Base-by-base conservation (phyloP, 148 eudicot genomes). In the Persicaria tinctoria region DNA sequence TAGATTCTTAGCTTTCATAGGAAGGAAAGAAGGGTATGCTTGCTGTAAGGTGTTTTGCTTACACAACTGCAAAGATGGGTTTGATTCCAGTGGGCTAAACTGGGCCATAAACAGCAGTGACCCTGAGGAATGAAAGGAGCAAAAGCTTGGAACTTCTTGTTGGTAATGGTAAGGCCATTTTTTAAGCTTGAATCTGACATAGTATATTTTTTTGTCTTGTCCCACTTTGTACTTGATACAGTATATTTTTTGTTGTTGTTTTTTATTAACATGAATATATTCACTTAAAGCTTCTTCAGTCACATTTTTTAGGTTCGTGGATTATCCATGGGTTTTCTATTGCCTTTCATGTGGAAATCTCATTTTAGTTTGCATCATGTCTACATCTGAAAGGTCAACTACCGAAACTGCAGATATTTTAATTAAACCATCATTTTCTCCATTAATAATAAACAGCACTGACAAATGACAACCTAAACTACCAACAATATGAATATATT, bases 301-400 rank as follows among this genome's bases (percentile, higher is more conserved):
- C 44, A 60, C 44, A 60, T 2, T 18, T 60, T 8, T 27, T 27
- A 23, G 44, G 68, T 23, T 60, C 63, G 13, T 20, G 14, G 68
- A 5, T 27, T 60, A 60, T 41, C 48, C 41, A 14, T 66, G 47
- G 13, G 46, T 66, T 66, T 14, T 66, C 3, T 3, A 10, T 41
- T 44, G 70, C 7, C 70, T 66, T 66, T 66, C 70, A 41, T 66
- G 70, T 41, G 70, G 14, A 66, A 66, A 32, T 44, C 70, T 64
- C 70, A 38, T 64, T 6, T 64, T 64, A 41, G 70, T 14, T 64
- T 11, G 70, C 70, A 64, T 64, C 70, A 64, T 64, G 70, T 66
- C 70, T 32, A 46, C 46, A 13, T 66, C 70, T 66, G 46, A 5
- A 66, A 66, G 20, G 70, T 66, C 70, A 66, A 66, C 70, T 17